These are phyloP conservation scores for Saksenaea vasiformis DNA, from an alignment of 371 early-diverging fungal species.

Conservation along the genomic window DNA sequence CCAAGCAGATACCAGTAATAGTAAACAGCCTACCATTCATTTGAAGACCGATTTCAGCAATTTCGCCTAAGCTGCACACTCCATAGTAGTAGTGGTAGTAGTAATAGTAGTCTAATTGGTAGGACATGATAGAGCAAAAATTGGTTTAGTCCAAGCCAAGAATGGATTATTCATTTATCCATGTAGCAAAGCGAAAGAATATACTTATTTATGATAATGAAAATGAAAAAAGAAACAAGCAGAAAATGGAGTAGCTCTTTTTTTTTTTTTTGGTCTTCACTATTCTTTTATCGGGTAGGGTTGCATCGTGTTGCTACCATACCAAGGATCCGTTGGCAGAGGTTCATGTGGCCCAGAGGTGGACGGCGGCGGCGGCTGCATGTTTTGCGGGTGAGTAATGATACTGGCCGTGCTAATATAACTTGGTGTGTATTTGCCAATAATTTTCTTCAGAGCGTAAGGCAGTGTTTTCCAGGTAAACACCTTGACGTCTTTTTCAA, in stretches of 20 bases:
- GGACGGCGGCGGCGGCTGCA: not conserved
- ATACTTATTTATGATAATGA: too few relatives aligned
- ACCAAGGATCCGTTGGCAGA: not conserved
- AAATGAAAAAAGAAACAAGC: too few relatives aligned
- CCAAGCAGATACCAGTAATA: constrained; percentile 21
- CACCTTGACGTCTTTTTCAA: constrained; percentile 87
- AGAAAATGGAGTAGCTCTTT: too few relatives aligned
- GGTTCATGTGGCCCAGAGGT: not conserved
- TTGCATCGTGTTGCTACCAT: not conserved
- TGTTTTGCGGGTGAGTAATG: constrained; percentile 2
- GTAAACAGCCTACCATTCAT: constrained; percentile 51
- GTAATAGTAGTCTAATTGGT: not conserved
- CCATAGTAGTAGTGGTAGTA: not conserved
- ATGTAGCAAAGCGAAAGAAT: not conserved
- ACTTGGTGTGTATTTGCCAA: constrained; percentile 60
- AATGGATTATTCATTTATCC: not conserved
- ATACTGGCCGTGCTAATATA: constrained; percentile 28
- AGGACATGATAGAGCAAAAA: too few relatives aligned
- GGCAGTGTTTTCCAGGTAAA: constrained; percentile 76
- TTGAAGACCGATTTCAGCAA: constrained; percentile 49
- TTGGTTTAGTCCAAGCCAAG: too few relatives aligned
- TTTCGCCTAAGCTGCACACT: not conserved
- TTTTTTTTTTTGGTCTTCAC: not conserved
- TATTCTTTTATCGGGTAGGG: not conserved
- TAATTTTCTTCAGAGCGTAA: constrained; percentile 68